Conservation (phyloP, 2,329 filamentous ascomycete species). For the Colletotrichum cuscutae region DNA sequence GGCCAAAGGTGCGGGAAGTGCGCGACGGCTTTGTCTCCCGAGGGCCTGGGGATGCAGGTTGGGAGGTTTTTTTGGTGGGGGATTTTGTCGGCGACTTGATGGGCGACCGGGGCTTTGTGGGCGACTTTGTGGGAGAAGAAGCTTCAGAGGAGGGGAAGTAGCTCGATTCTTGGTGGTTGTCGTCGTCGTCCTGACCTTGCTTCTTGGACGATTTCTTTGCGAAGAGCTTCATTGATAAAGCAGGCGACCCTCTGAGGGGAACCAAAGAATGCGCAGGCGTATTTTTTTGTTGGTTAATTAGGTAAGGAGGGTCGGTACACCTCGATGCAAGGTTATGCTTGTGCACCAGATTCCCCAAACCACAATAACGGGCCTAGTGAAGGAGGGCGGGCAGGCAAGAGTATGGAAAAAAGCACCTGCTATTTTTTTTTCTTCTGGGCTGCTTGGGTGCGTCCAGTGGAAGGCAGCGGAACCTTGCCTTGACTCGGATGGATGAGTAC, state of each 20-base stretch:
- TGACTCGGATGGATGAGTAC: slow-evolving; percentile 11
- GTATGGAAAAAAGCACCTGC: slow-evolving; percentile 1
- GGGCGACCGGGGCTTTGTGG: slow-evolving; percentile 41
- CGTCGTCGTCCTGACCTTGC: slow-evolving; percentile 48
- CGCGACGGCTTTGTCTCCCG: slow-evolving; percentile 51
- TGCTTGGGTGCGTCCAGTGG: slow-evolving; percentile 16
- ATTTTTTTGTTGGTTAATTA: slow-evolving; percentile 39
- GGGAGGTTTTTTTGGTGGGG: slow-evolving; percentile 49
- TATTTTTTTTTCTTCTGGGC: slow-evolving; percentile 26
- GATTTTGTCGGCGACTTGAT: slow-evolving; percentile 41
- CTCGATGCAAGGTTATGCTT: slow-evolving; percentile 38
- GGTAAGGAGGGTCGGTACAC: slow-evolving; percentile 39
- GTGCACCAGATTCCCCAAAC: slow-evolving; percentile 32
- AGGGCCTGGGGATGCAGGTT: slow-evolving; percentile 41
- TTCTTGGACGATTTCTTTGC: slow-evolving; percentile 57
- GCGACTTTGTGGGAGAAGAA: slow-evolving; percentile 40
- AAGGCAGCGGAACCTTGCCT: slow-evolving; percentile 20
- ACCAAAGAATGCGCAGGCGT: slow-evolving; percentile 33
- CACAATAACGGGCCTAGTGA: slow-evolving; percentile 34
- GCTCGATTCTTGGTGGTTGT: slow-evolving; percentile 43
- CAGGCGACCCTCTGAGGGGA: slow-evolving; percentile 29
- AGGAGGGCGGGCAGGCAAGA: slow-evolving; percentile 8
- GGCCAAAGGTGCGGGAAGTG: slow-evolving; percentile 56
- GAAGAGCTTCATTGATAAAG: slow-evolving; percentile 63
- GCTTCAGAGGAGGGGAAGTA: slow-evolving; percentile 48